phyloP scores from a whole-genome alignment of 305 asterid species.

The Plantago coronopus region DNA sequence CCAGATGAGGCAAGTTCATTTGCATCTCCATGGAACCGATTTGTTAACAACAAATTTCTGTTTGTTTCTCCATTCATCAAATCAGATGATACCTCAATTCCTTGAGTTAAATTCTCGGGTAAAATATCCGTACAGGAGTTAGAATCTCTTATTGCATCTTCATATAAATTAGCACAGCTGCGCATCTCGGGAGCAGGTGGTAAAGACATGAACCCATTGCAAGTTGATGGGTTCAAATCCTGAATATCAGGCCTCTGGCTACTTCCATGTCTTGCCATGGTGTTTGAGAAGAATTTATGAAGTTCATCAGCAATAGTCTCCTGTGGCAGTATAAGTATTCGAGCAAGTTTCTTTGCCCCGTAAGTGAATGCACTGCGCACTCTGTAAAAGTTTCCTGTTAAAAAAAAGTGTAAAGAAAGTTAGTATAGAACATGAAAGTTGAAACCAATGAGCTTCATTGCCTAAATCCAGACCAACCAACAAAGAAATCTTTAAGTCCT shows the following conservation, averaged over 20 bases:
- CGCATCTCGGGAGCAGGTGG: conserved; percentile 24
- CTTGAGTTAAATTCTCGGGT: background rate
- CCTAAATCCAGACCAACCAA: background rate
- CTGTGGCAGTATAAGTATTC: conserved; percentile 48
- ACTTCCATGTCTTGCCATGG: conserved; percentile 63
- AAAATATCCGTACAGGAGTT: conserved; percentile 5
- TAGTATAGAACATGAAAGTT: background rate
- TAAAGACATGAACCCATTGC: conserved; percentile 24
- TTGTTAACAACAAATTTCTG: conserved; percentile 21
- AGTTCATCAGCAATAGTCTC: conserved; percentile 52
- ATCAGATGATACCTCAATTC: conserved; percentile 7
- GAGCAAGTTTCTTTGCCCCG: conserved; percentile 72
- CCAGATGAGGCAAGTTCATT: conserved; percentile 37
- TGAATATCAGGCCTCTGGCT: conserved; percentile 56
- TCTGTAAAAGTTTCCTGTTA: conserved; percentile 70
- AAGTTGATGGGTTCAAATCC: conserved; percentile 25
- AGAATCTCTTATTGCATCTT: conserved; percentile 23
- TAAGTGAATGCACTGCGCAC: conserved; percentile 82
- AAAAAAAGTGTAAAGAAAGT: background rate
- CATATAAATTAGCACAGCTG: conserved; percentile 23
- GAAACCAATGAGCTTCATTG: background rate
- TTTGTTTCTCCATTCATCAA: conserved; percentile 8
- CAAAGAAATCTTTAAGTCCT: background rate
- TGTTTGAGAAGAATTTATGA: conserved; percentile 56
- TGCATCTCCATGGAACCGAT: conserved; percentile 33